A percentile compares a stretch with the other conserved stretches of the same genome.
These are phyloP conservation scores for Xanthoconium separans DNA, from an alignment of 1,284 basidiomycete genomes.

Conservation along the genomic window DNA sequence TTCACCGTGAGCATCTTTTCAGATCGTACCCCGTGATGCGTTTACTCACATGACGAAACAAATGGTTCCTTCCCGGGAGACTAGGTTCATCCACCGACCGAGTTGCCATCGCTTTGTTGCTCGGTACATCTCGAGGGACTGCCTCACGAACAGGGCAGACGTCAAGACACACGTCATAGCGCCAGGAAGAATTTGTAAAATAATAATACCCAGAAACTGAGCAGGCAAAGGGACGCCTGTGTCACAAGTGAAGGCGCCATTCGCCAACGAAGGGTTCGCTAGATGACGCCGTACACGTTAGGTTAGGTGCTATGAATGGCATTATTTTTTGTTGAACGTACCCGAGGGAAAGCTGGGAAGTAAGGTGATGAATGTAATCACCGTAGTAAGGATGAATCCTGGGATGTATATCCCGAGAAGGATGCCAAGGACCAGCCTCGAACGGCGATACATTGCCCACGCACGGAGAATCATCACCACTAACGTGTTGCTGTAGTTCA, in stretches of 20 bases:
- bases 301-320: not conserved
- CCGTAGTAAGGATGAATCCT: not conserved
- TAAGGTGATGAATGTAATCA: not conserved
- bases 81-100: not conserved
- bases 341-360: not conserved
- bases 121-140: conserved; percentile 6
- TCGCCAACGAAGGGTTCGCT: not conserved
- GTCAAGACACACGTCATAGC: not conserved
- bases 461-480: conserved; percentile 14
- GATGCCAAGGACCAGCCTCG: not conserved
- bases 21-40: too few relatives aligned
- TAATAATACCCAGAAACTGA: not conserved
- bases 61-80: not conserved
- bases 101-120: conserved; percentile 1
- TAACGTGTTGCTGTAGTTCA: not conserved
- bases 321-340: not conserved
- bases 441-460: not conserved
- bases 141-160: not conserved
- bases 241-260: not conserved
- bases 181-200: not conserved
- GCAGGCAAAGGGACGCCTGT: not conserved
- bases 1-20: too few relatives aligned
- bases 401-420: conserved; percentile 5
- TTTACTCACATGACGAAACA: not conserved
- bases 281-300: not conserved